Evolutionary conservation across 2,329 filamentous ascomycete species (phyloP).

Genomic region (Polychaeton citri): DNA sequence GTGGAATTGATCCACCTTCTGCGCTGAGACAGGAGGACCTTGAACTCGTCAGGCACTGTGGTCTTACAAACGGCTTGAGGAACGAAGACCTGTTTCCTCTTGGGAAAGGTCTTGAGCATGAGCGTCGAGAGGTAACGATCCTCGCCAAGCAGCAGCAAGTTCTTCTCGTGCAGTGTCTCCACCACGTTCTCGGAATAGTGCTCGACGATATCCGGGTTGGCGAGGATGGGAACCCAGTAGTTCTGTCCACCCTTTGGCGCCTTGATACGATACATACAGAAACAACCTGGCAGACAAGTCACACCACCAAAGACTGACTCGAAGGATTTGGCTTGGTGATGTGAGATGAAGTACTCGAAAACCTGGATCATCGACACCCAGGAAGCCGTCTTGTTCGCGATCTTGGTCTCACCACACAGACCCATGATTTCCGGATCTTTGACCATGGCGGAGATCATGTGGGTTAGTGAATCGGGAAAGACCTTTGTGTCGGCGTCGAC

Average conservation of each 20-base stretch:
- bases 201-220: constrained; percentile 96
- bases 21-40: constrained; percentile 82
- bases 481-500: constrained; percentile 98
- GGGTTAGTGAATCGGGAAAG: constrained; percentile 93
- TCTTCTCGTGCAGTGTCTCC: constrained; percentile 96
- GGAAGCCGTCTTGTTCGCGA: constrained; percentile 88
- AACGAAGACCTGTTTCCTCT: constrained; percentile 96
- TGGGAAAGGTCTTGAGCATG: constrained; percentile 97
- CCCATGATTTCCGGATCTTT: constrained; percentile 99
- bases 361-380: constrained; percentile 99
- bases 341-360: constrained; percentile 98
- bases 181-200: constrained; percentile 99
- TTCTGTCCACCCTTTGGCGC: constrained; percentile 96
- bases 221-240: constrained; percentile 98
- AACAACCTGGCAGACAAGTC: constrained; percentile 94
- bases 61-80: constrained; percentile 99
- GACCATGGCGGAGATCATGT: constrained; percentile 99
- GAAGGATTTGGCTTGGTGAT: constrained; percentile 92
- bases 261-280: constrained; percentile 99
- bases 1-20: constrained; percentile 99
- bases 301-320: constrained; percentile 98
- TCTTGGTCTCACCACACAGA: constrained; percentile 96
- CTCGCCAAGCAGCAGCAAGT: constrained; percentile 78
- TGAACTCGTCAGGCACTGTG: constrained; percentile 85
- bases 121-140: constrained; percentile 92